These are phyloP conservation scores for Mucor piriformis DNA, from an alignment of 371 early-diverging fungal species.

Conservation along the genomic window DNA sequence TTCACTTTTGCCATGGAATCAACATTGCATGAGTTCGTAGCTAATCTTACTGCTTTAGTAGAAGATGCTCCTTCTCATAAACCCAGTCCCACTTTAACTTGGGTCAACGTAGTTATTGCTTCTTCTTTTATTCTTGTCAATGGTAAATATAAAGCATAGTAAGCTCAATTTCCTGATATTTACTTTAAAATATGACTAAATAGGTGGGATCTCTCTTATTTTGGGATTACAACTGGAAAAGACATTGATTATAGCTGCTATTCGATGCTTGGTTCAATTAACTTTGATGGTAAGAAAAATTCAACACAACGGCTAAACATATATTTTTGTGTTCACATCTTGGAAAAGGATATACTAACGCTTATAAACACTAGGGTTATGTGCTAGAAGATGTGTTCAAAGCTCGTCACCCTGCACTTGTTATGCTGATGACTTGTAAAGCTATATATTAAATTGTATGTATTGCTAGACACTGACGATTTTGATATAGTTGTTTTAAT, in stretches of 20 bases:
- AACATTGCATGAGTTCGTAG: neutral
- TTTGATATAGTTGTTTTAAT: slow-evolving; percentile 37
- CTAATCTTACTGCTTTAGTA: neutral
- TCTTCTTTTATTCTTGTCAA: slow-evolving; percentile 49
- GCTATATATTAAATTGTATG: slow-evolving; percentile 1
- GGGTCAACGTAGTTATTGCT: slow-evolving; percentile 57
- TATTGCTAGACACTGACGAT: neutral
- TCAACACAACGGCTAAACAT: neutral
- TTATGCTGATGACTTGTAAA: slow-evolving; percentile 59
- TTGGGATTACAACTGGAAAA: slow-evolving; percentile 63
- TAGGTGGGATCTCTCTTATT: slow-evolving; percentile 57
- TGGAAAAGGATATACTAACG: neutral
- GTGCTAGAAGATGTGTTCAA: slow-evolving; percentile 64
- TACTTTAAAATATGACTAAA: neutral
- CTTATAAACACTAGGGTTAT: slow-evolving; percentile 40
- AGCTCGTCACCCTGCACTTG: slow-evolving; percentile 49
- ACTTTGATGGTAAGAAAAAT: slow-evolving; percentile 55
- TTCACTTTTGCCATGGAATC: neutral
- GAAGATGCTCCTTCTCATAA: neutral
- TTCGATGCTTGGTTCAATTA: slow-evolving; percentile 64
- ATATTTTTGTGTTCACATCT: neutral
- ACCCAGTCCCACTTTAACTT: slow-evolving; percentile 17
- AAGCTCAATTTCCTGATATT: neutral
- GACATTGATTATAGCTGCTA: slow-evolving; percentile 60
- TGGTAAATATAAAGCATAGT: slow-evolving; percentile 36